Percentiles rank a stretch among this genome's conserved stretches.
Conservation (phyloP, 176 grass and related monocot species). For the Avena insularis region DNA sequence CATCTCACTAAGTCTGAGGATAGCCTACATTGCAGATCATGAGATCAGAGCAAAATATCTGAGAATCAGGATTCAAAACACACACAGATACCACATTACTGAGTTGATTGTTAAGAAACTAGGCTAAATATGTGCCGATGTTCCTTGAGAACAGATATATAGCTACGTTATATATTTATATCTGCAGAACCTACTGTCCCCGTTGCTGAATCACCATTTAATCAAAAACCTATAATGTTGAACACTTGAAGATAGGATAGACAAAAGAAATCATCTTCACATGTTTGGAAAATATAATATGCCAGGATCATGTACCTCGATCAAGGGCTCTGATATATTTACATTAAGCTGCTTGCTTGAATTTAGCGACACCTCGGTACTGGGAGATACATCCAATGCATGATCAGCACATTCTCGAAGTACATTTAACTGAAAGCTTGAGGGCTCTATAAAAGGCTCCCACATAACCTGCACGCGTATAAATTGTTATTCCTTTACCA, state of each 20-base stretch:
- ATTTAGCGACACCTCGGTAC: slow-evolving; percentile 76
- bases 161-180: background rate
- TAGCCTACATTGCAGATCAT: slow-evolving; percentile 64
- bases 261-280: background rate
- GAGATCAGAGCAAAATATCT: slow-evolving; percentile 39
- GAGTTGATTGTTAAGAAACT: slow-evolving; percentile 1
- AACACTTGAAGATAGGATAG: slow-evolving; percentile 9
- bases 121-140: slow-evolving; percentile 9
- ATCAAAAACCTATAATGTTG: slow-evolving; percentile 11
- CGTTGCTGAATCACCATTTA: slow-evolving; percentile 29
- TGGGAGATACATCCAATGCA: slow-evolving; percentile 60
- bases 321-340: slow-evolving; percentile 95
- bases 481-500: slow-evolving; percentile 43
- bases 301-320: slow-evolving; percentile 70
- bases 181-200: slow-evolving; percentile 26
- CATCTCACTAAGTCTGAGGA: slow-evolving; percentile 84
- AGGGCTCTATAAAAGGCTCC: slow-evolving; percentile 98
- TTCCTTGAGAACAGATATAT: slow-evolving; percentile 42
- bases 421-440: slow-evolving; percentile 76
- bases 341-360: slow-evolving; percentile 86
- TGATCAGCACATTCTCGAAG: slow-evolving; percentile 63
- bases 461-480: slow-evolving; percentile 83
- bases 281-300: slow-evolving; percentile 17
- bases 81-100: slow-evolving; percentile 7
- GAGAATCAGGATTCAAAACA: slow-evolving; percentile 28